Conservation (phyloP, 768 basidiomycete genomes). For the Tricholoma sp. region DNA sequence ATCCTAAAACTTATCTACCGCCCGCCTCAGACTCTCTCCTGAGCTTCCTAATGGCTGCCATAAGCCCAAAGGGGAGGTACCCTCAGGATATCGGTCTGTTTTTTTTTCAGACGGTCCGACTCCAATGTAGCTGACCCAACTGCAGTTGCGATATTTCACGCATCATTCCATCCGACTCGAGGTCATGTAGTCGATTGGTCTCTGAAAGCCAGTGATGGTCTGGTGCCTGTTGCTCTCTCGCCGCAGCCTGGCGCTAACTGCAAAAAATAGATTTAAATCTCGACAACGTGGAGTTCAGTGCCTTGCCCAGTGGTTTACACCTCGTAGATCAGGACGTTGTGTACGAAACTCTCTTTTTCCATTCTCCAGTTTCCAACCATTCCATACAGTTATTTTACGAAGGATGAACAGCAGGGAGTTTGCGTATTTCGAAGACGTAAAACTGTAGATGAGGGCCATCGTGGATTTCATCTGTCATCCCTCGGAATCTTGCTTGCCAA, state of each 20-base stretch:
- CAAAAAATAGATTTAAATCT: slow-evolving; percentile 55
- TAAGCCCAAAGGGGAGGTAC: slow-evolving; percentile 18
- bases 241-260: background rate
- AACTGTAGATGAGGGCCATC: slow-evolving; percentile 66
- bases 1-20: background rate
- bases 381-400: slow-evolving; percentile 60
- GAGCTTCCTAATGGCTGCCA: slow-evolving; percentile 17
- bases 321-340: slow-evolving; percentile 75
- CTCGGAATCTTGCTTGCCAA: slow-evolving; percentile 69
- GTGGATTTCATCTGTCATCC: slow-evolving; percentile 77
- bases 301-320: slow-evolving; percentile 79
- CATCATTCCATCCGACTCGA: slow-evolving; percentile 79
- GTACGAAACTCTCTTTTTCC: slow-evolving; percentile 35
- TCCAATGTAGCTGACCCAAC: background rate
- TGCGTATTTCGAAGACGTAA: slow-evolving; percentile 68
- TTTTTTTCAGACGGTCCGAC: background rate
- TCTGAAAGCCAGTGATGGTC: slow-evolving; percentile 65
- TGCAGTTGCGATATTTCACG: slow-evolving; percentile 77
- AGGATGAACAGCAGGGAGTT: slow-evolving; percentile 64
- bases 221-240: slow-evolving; percentile 7
- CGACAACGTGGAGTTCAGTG: slow-evolving; percentile 73
- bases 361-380: background rate
- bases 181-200: slow-evolving; percentile 82
- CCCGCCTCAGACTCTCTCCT: background rate
- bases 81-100: slow-evolving; percentile 54